Base-by-base conservation (phyloP, 441 rosid species). In the Pelargonium cotyledonis region DNA sequence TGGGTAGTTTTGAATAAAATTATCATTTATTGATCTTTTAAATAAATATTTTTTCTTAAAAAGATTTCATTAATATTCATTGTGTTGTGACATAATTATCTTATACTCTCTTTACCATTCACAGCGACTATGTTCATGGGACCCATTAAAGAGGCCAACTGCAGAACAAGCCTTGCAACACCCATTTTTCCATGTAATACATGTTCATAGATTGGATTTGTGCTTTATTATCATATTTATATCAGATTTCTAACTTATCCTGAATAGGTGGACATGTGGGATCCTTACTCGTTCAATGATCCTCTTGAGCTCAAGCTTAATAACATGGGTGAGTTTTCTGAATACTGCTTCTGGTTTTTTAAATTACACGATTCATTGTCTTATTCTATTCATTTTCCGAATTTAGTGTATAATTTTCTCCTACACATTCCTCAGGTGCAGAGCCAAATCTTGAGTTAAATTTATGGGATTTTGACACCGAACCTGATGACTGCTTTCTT, bases 361-460 rank as follows among this genome's bases (percentile, higher is more conserved):
- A 1, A 19, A 43, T 40, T 21, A 44, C 51, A 5, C 70, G 51
- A 63, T 7, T 65, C 10, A 35, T 14, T 19, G 8, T 65, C 40
- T 16, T 6, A 16, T 65, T 65, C 6, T 16, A 29, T 26, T 65
- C 16, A 19, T 41, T 18, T 16, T 63, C 63, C 31, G n/a, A 46
- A 26, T 63, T 38, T 31, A 69, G 41, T 73, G 0, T 47, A 15
- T 67, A 16, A 26, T 49, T 62, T 63, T 40, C 23, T 69, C 23
- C 29, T 63, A 31, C 62, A 46, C 65, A 31, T 71, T 81, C 68
- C 69, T 68, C 87, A 89, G 96, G 82, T 58, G 70, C 84, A 8
- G 78, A 78, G 79, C 98, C 96, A 73, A 94, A 91, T 78, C 98
- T 94, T 29, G 98, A 94, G 84, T 79, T 94, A 83, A 94, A 88